phyloP scores from a whole-genome alignment of 768 basidiomycete genomes.

The Termitomyces sp. region DNA sequence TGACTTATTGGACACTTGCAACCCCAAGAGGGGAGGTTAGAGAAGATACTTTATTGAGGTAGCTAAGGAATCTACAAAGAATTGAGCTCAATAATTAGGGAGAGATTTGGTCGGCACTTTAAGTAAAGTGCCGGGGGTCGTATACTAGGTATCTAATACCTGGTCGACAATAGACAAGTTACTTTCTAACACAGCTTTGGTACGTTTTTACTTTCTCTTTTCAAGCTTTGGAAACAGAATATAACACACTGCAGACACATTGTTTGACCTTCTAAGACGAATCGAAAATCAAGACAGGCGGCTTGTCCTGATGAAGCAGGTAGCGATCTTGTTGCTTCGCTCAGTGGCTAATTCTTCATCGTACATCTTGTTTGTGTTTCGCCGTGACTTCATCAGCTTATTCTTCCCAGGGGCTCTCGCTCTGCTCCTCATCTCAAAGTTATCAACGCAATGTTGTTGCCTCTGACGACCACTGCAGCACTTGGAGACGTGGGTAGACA shows the following conservation, averaged over 20 bases:
- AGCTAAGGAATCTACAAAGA: no score
- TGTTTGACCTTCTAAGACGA: constrained; percentile 34
- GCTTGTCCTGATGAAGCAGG: constrained; percentile 53
- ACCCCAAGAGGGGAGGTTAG: no score
- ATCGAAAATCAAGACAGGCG: constrained; percentile 39
- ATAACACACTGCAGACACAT: constrained; percentile 23
- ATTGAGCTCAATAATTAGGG: no score
- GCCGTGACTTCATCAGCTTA: no score
- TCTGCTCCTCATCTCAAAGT: constrained; percentile 44
- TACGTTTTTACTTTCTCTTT: constrained; percentile 11
- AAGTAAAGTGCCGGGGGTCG: no score
- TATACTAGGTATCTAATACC: no score
- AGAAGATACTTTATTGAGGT: no score
- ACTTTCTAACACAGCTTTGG: no score
- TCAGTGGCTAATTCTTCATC: constrained; percentile 42
- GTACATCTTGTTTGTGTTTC: constrained; percentile 31
- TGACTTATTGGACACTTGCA: no score
- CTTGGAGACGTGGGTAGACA: constrained; percentile 34
- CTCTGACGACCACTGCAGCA: constrained; percentile 13
- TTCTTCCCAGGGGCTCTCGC: constrained; percentile 37
- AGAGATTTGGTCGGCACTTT: no score
- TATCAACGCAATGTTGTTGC: constrained; percentile 41
- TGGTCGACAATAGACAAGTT: no score
- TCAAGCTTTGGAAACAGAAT: neutral
- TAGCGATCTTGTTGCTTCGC: constrained; percentile 42